Percentiles rank a stretch among this genome's conserved stretches.
Conservation (phyloP, 192 early-diverging fungal species). For the Backusella luteola region DNA sequence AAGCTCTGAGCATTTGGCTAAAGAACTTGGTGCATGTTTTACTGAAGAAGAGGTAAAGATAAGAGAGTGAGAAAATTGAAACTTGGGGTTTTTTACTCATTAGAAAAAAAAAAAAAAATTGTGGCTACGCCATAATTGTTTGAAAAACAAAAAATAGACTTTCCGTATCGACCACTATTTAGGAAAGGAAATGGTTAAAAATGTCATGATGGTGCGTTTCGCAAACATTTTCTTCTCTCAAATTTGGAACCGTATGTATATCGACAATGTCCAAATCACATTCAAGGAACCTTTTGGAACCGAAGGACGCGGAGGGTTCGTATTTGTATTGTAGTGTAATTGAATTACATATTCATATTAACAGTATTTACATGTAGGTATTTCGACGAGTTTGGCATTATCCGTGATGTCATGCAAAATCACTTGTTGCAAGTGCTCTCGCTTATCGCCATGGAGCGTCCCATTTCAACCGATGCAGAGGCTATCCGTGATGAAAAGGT, state of each 20-base stretch:
- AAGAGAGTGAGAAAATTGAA: not conserved
- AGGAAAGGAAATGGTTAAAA: conserved; percentile 99
- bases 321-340: no score
- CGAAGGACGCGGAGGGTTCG: conserved; percentile 84
- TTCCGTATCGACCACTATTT: conserved; percentile 99
- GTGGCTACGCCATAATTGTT: not conserved
- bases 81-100: not conserved
- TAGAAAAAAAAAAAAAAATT: not conserved
- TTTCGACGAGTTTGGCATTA: conserved; percentile 99
- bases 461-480: conserved; percentile 82
- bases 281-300: conserved; percentile 98
- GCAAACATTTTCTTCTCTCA: conserved; percentile 93
- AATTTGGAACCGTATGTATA: conserved; percentile 86
- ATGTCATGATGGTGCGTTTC: conserved; percentile 90
- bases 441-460: conserved; percentile 94
- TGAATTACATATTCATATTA: no score
- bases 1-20: conserved; percentile 70
- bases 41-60: conserved; percentile 76
- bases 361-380: conserved; percentile 39
- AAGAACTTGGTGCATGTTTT: conserved; percentile 73
- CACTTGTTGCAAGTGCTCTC: conserved; percentile 92
- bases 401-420: conserved; percentile 95
- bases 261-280: conserved; percentile 94
- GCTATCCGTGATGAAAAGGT: conserved; percentile 97
- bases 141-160: conserved; percentile 50